These are phyloP conservation scores for Effrenium voratum DNA, from an alignment of 73 alveolate genomes.

Conservation along the genomic window DNA sequence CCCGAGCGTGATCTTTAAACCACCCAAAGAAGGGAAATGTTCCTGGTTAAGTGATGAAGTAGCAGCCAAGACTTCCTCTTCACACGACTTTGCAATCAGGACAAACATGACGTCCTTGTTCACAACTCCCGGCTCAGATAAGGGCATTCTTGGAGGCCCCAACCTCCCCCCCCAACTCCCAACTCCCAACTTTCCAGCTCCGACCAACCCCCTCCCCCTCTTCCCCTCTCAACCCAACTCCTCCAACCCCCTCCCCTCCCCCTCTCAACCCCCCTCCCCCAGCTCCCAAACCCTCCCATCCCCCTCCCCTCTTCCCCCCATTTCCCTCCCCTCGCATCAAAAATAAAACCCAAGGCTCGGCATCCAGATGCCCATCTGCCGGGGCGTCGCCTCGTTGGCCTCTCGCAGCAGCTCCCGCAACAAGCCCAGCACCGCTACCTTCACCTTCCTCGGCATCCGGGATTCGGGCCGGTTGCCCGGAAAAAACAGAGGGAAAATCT, in stretches of 20 bases:
- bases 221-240: neutral
- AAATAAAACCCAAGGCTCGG: constrained; percentile 20
- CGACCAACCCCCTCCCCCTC: neutral
- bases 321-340: neutral
- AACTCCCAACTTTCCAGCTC: neutral
- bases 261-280: neutral
- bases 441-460: constrained; percentile 46
- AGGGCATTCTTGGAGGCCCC: no score
- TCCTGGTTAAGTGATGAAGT: no score
- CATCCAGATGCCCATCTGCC: constrained; percentile 89
- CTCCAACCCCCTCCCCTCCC: neutral
- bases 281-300: neutral
- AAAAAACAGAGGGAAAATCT: no score
- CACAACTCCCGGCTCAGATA: no score
- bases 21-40: no score
- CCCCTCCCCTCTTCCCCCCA: no score
- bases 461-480: neutral
- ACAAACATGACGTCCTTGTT: no score
- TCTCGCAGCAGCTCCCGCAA: constrained; percentile 57
- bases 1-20: no score
- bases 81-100: no score
- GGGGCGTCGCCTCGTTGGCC: constrained; percentile 24
- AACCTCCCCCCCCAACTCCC: no score
- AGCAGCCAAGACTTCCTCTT: no score
- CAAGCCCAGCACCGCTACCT: constrained; percentile 66